These are phyloP conservation scores for Nothophytophthora sp. DNA, from an alignment of 352 stramenopile species.

Conservation along the genomic window DNA sequence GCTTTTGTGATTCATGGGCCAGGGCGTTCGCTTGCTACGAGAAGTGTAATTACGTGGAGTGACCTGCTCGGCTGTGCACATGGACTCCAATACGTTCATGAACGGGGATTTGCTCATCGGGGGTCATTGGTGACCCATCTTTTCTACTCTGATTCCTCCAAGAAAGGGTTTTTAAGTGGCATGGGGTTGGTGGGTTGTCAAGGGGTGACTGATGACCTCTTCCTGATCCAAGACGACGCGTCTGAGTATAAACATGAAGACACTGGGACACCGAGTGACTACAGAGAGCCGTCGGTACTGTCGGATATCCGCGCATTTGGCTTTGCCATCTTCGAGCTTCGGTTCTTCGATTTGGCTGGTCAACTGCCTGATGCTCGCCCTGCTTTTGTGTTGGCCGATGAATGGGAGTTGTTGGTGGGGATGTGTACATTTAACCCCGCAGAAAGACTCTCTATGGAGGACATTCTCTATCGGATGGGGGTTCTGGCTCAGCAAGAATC, in stretches of 20 bases:
- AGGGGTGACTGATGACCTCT: neutral
- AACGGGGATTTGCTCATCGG: slow-evolving; percentile 12
- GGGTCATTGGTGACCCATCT: slow-evolving; percentile 1
- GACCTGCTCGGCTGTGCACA: slow-evolving; percentile 9
- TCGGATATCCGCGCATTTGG: slow-evolving; percentile 12
- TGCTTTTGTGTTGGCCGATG: slow-evolving; percentile 3
- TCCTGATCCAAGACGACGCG: no score
- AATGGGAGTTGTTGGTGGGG: slow-evolving; percentile 7
- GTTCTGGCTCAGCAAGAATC: neutral
- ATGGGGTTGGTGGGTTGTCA: slow-evolving; percentile 3
- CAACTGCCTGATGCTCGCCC: slow-evolving; percentile 4
- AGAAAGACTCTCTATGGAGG: slow-evolving; percentile 3
- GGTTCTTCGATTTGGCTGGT: neutral
- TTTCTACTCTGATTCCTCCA: slow-evolving; percentile 3
- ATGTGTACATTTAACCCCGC: slow-evolving; percentile 9
- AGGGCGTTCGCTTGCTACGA: neutral
- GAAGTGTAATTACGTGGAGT: neutral
- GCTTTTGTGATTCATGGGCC: slow-evolving; percentile 1
- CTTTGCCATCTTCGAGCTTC: slow-evolving; percentile 5
- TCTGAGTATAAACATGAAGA: no score
- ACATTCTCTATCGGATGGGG: slow-evolving; percentile 8
- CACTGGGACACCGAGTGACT: neutral
- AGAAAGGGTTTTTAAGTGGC: slow-evolving; percentile 15
- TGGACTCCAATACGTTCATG: slow-evolving; percentile 15
- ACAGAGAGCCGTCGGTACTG: neutral